Evolutionary conservation across 371 early-diverging fungal species (phyloP).

Genomic region (Fennellomyces sp.): DNA sequence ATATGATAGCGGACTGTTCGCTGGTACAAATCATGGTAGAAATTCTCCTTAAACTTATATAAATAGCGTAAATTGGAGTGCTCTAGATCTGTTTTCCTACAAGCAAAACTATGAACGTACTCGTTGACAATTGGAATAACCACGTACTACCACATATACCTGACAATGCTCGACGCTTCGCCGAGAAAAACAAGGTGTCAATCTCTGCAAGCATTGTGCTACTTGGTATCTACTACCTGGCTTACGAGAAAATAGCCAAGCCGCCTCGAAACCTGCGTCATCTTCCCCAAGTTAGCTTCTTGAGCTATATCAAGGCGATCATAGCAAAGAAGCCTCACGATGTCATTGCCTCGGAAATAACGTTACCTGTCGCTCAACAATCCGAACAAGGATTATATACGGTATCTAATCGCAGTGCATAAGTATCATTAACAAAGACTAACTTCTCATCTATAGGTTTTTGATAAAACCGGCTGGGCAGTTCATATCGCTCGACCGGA

Average conservation of each 20-base stretch:
- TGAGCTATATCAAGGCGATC: not conserved
- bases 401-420: too few relatives aligned
- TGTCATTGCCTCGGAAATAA: not conserved
- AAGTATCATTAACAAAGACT: not conserved
- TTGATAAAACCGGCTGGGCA: conserved; percentile 4
- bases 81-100: too few relatives aligned
- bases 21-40: too few relatives aligned
- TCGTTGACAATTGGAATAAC: too few relatives aligned
- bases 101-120: too few relatives aligned
- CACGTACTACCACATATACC: too few relatives aligned
- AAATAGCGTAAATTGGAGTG: too few relatives aligned
- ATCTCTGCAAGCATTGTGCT: not conserved
- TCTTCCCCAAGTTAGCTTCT: conserved; percentile 3
- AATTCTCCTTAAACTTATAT: too few relatives aligned
- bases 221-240: not conserved
- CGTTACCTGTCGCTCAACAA: not conserved
- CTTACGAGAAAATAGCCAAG: not conserved
- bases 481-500: conserved; percentile 11
- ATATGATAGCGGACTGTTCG: too few relatives aligned
- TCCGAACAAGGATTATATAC: conserved; percentile 12
- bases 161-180: too few relatives aligned
- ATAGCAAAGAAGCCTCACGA: not conserved
- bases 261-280: conserved; percentile 19
- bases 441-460: not conserved
- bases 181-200: not conserved